Conservation (phyloP, 2,329 filamentous ascomycete species). For the Botrytis porri region DNA sequence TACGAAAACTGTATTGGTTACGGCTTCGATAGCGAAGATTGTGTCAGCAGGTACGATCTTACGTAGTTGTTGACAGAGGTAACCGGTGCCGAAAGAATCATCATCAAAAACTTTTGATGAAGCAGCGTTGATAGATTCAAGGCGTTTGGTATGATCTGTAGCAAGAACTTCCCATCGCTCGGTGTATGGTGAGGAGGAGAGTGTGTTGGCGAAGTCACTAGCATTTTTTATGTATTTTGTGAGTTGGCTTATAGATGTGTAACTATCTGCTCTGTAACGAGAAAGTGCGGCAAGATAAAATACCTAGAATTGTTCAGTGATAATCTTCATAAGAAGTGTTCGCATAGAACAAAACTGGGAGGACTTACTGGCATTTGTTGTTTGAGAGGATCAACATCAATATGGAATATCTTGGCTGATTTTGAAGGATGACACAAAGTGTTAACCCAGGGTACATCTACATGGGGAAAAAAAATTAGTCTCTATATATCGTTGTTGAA, state of each 20-base stretch:
- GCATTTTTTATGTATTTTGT: constrained; percentile 56
- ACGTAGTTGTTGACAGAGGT: constrained; percentile 50
- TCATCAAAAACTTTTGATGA: constrained; percentile 56
- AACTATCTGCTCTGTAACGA: constrained; percentile 64
- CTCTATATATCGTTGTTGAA: not conserved
- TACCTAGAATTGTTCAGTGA: constrained; percentile 39
- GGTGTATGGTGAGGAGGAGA: constrained; percentile 40
- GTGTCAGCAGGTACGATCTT: constrained; percentile 59
- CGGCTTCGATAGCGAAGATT: constrained; percentile 75
- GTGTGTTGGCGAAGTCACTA: constrained; percentile 41
- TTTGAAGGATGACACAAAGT: constrained; percentile 60
- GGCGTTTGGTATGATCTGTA: constrained; percentile 54
- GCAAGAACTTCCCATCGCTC: constrained; percentile 54
- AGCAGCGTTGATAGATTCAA: constrained; percentile 57
- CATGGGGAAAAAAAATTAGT: not conserved
- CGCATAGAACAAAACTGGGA: constrained; percentile 21
- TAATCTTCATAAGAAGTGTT: constrained; percentile 46
- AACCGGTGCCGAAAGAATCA: constrained; percentile 51
- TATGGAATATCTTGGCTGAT: constrained; percentile 57
- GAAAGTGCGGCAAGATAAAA: constrained; percentile 66
- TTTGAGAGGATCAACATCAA: constrained; percentile 65
- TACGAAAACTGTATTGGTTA: constrained; percentile 67
- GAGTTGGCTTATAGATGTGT: constrained; percentile 66
- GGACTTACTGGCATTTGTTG: constrained; percentile 39
- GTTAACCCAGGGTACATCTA: constrained; percentile 89